A percentile compares a stretch with the other conserved stretches of the same genome.
Evolutionary conservation across 805 yeast genomes (phyloP).

Genomic region (Schwanniomyces yamadae): DNA sequence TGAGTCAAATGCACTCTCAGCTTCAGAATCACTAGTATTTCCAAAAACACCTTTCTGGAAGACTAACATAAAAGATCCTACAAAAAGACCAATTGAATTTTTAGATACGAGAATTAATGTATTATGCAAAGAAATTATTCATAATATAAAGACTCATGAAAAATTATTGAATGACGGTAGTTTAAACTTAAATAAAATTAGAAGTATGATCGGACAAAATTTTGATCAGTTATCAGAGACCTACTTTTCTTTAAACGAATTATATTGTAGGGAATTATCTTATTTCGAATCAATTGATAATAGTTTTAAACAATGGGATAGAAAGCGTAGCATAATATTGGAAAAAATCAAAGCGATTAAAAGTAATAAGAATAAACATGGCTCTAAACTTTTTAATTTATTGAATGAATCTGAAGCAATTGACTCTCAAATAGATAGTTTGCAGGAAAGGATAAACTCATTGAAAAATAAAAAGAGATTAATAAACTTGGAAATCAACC

Average conservation of each 20-base stretch:
- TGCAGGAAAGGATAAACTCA: slow-evolving; percentile 34
- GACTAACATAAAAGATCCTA: background rate
- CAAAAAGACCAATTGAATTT: slow-evolving; percentile 13
- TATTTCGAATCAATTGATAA: slow-evolving; percentile 23
- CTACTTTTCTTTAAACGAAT: slow-evolving; percentile 45
- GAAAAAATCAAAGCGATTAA: slow-evolving; percentile 37
- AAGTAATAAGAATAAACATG: slow-evolving; percentile 41
- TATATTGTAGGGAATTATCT: slow-evolving; percentile 39
- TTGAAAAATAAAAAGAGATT: slow-evolving; percentile 34
- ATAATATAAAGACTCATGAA: slow-evolving; percentile 23
- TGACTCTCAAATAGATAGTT: slow-evolving; percentile 35
- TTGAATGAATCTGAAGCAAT: slow-evolving; percentile 29
- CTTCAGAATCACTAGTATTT: background rate
- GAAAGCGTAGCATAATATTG: slow-evolving; percentile 31
- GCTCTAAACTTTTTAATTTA: slow-evolving; percentile 38
- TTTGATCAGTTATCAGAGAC: slow-evolving; percentile 42
- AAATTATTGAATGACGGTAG: slow-evolving; percentile 32
- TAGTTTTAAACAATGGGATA: slow-evolving; percentile 42
- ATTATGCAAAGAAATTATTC: slow-evolving; percentile 17
- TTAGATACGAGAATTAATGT: slow-evolving; percentile 12
- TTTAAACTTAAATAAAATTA: slow-evolving; percentile 23
- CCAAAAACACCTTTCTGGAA: background rate
- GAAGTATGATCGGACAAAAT: slow-evolving; percentile 26
- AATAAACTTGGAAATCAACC: slow-evolving; percentile 38
- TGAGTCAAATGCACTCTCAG: background rate